Evolutionary conservation across 352 stramenopile genomes (phyloP), one percentile per base, ranked within the genome.

Genomic region (Phytophthora tubulina): DNA sequence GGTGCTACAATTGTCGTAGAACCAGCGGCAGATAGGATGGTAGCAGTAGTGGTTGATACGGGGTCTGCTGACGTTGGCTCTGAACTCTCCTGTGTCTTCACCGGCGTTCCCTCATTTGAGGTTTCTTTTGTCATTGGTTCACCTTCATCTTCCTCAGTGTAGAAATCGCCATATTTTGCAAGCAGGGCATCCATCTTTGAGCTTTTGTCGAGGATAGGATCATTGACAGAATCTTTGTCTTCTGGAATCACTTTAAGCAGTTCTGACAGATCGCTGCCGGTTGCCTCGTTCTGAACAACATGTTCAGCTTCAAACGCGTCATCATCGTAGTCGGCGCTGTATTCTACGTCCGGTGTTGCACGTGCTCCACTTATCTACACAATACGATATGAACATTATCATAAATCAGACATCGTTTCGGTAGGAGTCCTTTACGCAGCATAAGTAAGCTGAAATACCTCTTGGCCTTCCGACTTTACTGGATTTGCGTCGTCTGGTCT

Each of bases 221-320:
- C 62, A 15, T 15, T 58, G 46, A 41, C 14, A 62, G 33, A 6
- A 33, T 63, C 33, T 21, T 27, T 54, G 9, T 54, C 31, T 51
- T 63, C 66, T 46, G 27, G 54, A 13, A 38, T 41, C 8, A n/a
- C 21, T 61, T 74, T 11, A 21, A n/a, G 35, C 8, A 44, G 7
- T 31, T 64, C 52, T 3, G 48, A 38, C 14, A 17, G 21, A 50
- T n/a, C n/a, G 51, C 15, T 57, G 35, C 8, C 39, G 10, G 36
- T 3, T 13, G 21, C 27, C 46, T 77, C 46, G 4, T 55, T 65
- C 15, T 8, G 5, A 32, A 36, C 14, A 32, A 6, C 27, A 45
- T 31, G 4, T 46, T 75, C 67, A 52, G 17, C 50, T 61, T 90
- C 81, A 72, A 91, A 86, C 1, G 41, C 71, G 44, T 88, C 76